Conservation (phyloP, 768 basidiomycete species). For the Naganishia vishniacii region DNA sequence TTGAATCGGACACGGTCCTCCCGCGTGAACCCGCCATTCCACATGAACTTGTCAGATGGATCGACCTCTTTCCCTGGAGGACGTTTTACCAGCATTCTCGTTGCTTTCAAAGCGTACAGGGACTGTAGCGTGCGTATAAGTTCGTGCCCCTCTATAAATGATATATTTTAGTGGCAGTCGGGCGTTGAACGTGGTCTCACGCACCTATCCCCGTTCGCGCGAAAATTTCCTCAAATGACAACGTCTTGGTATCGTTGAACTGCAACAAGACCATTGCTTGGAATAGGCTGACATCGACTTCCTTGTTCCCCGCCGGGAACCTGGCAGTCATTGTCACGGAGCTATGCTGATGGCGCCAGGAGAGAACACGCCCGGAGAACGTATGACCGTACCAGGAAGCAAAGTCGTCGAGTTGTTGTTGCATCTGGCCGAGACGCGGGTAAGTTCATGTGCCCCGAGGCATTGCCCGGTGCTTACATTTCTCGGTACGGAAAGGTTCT, state of each 20-base stretch:
- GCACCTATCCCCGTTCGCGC: slow-evolving; percentile 67
- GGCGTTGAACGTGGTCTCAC: slow-evolving; percentile 38
- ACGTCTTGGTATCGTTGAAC: slow-evolving; percentile 66
- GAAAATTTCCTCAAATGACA: slow-evolving; percentile 64
- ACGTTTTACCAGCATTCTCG: slow-evolving; percentile 75
- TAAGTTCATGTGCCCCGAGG: slow-evolving; percentile 18
- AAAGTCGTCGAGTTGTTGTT: slow-evolving; percentile 62
- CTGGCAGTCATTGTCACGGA: slow-evolving; percentile 68
- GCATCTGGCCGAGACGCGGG: slow-evolving; percentile 57
- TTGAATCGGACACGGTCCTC: slow-evolving; percentile 65
- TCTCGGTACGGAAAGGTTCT: slow-evolving; percentile 11
- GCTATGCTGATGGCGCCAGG: slow-evolving; percentile 82
- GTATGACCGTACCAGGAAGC: slow-evolving; percentile 67
- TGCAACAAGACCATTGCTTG: slow-evolving; percentile 79
- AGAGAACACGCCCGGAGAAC: slow-evolving; percentile 68
- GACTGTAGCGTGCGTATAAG: slow-evolving; percentile 83
- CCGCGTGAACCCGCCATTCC: slow-evolving; percentile 78
- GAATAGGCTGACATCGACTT: slow-evolving; percentile 82
- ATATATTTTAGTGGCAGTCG: not conserved
- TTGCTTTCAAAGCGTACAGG: slow-evolving; percentile 67
- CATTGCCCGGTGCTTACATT: slow-evolving; percentile 2
- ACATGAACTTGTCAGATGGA: slow-evolving; percentile 68
- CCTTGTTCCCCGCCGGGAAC: slow-evolving; percentile 64
- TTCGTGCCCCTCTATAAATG: slow-evolving; percentile 49
- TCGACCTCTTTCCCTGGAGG: slow-evolving; percentile 73